phyloP scores from a whole-genome alignment of 768 basidiomycete genomes.

The Xerocomellus intermedius region DNA sequence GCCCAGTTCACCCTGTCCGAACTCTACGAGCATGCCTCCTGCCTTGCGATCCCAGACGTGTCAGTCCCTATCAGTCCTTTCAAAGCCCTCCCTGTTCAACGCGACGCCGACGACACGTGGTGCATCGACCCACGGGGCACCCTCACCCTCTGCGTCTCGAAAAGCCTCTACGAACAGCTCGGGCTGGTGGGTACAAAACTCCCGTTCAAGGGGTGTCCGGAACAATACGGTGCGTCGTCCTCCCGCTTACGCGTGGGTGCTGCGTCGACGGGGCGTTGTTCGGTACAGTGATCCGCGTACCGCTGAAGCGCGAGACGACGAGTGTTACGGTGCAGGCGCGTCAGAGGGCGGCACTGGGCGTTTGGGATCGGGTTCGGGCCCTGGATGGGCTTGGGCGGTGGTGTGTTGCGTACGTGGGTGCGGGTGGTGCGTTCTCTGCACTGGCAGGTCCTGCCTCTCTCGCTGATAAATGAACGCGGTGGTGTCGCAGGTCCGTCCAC shows the following conservation, averaged over 20 bases:
- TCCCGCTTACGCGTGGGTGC: neutral
- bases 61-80: too few species aligned
- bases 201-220: conserved; percentile 49
- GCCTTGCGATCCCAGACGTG: conserved; percentile 13
- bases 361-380: conserved; percentile 51
- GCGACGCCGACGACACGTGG: conserved; percentile 57
- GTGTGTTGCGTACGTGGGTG: conserved; percentile 40
- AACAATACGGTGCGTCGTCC: conserved; percentile 45
- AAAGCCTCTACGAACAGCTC: conserved; percentile 57
- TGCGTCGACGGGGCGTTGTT: neutral
- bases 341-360: conserved; percentile 39
- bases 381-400: conserved; percentile 37
- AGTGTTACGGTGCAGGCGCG: conserved; percentile 38
- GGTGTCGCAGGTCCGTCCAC: neutral
- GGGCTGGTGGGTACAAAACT: conserved; percentile 57
- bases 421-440: conserved; percentile 22
- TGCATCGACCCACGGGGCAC: conserved; percentile 64
- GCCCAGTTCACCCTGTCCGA: conserved; percentile 44
- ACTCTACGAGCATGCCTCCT: conserved; percentile 39
- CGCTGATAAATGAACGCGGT: neutral
- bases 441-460: neutral
- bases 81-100: conserved; percentile 33
- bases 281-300: conserved; percentile 45
- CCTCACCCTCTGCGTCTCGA: conserved; percentile 54
- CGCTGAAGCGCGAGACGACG: conserved; percentile 41